phyloP scores from a whole-genome alignment of 2,329 filamentous ascomycete genomes.

The Clonostachys rosea region DNA sequence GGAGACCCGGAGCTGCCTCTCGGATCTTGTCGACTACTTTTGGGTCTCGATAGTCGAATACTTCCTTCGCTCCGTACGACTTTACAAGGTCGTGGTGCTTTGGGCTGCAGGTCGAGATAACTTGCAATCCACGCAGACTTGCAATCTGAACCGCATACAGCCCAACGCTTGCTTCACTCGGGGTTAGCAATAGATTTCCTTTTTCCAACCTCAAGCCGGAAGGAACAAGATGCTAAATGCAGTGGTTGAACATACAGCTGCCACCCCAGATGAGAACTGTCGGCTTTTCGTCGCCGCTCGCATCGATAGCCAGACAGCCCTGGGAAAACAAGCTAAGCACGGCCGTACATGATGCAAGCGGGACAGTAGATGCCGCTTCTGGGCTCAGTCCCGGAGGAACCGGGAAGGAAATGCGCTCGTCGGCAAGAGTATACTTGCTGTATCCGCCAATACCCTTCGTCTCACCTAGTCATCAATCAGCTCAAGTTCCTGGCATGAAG shows the following conservation, averaged over 20 bases:
- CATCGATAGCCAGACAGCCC: conserved; percentile 24
- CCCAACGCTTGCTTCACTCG: conserved; percentile 25
- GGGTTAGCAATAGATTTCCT: not conserved
- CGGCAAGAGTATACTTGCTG: conserved; percentile 29
- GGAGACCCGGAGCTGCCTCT: conserved; percentile 19
- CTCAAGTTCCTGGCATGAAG: too few species aligned
- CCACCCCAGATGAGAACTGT: conserved; percentile 36
- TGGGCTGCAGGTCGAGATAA: conserved; percentile 26
- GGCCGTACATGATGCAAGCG: conserved; percentile 29
- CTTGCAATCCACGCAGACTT: conserved; percentile 18
- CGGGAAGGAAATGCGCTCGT: conserved; percentile 32
- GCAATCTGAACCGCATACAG: conserved; percentile 28
- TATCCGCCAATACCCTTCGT: conserved; percentile 26
- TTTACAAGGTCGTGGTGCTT: conserved; percentile 21
- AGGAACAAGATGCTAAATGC: too few species aligned
- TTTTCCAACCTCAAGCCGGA: too few species aligned
- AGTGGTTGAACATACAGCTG: conserved; percentile 23
- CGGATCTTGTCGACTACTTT: conserved; percentile 26
- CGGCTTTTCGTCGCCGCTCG: conserved; percentile 1
- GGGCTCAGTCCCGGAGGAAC: conserved; percentile 20
- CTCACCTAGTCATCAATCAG: conserved; percentile 8
- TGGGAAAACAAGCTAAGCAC: conserved; percentile 31
- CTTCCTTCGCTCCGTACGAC: conserved; percentile 21
- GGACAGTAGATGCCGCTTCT: conserved; percentile 27
- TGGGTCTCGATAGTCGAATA: conserved; percentile 31